Base-by-base conservation (phyloP, 768 basidiomycete genomes). In the Lactarius sanguifluus region DNA sequence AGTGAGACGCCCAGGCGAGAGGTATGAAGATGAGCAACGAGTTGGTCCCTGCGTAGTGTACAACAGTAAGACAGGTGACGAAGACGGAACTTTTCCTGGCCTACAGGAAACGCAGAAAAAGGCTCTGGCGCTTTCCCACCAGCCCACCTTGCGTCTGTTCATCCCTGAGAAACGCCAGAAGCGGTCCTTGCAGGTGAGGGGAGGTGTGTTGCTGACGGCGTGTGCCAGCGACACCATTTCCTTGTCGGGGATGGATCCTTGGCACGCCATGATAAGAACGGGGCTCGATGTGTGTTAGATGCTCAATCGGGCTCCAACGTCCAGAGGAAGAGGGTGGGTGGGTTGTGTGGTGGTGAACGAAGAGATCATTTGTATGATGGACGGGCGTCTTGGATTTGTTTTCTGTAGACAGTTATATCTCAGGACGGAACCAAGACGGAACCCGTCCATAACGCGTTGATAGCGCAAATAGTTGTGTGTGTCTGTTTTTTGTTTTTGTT, bases 1-100 rank as follows among this genome's bases (percentile, higher is more conserved):
- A 76, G 59, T 76, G 74, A 15, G 74, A 65, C 1, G 57, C 67
- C 75, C 75, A 76, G 5, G 75, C 69, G 50, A 76, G 3, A 5
- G 75, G 75, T 2, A 76, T 59, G 57, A 69, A 59, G 38, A 76
- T 4, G 55, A 74, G 9, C 4, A 74, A 62, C 1, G 62, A 62
- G 59, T 76, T 75, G 12, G 72, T 55, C 65, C 64, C 72, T 73
- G 52, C 2, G 18, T 50, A n/a, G 25, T 10, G 30, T n/a, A 3
- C 28, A 28, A 25, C 25, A 28, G 50, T 52, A 52, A 52, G 47
- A 12, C 12, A 25, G 23, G 5, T 52, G 50, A 12, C 15, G 25
- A 13, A 5, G 12, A 5, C 50, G 6, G 23, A 15, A 15, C 41
- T 18, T 41, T 41, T 41, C 15, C 15, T 50, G 23, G 64, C 66